Evolutionary conservation across 1,139 yeast species (phyloP), one percentile per base, ranked within the genome.

Genomic region (Pichia sp.): DNA sequence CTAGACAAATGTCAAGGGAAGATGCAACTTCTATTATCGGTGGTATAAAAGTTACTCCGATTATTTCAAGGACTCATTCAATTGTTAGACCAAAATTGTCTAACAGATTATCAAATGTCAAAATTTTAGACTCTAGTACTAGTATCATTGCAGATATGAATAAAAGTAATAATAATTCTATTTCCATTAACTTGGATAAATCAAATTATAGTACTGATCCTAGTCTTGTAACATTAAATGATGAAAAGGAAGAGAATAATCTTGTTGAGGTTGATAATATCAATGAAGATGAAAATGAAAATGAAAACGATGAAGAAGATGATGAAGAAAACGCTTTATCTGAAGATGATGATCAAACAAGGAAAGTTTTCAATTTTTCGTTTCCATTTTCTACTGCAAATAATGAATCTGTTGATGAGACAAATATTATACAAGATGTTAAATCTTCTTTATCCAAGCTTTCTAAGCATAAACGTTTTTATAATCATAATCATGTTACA

Each of bases 11-110:
- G 9, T 39, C 52, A n/a, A 45, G 44, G 18, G 49, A 48, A 42
- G 56, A 53, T 44, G 61, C 59, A 5, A 47, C 59, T 30, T 54
- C 58, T 2, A 51, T 57, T 18, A 56, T 56, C 38, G 61, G 61
- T 38, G 59, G 61, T 41, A 10, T 44, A 6, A 38, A 40, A 11
- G 36, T 45, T 34, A 52, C 45, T 40, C 33, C 27, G 25, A 35
- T 11, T n/a, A n/a, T 34, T 4, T 18, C 37, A 34, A 18, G 29
- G 1, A 30, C 32, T 7, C 9, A 36, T 26, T 10, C 39, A 10
- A 38, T 5, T 11, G 18, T 18, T 18, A 18, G 18, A 18, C 18
- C 18, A 18, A 18, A 18, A 18, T 18, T 18, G 18, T 18, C 18
- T 18, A 18, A 18, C 18, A 18, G 18, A 18, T 18, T 18, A 18